These are phyloP conservation scores for Acacia crassicarpa DNA, from an alignment of 306 rosid genomes.

Conservation along the genomic window DNA sequence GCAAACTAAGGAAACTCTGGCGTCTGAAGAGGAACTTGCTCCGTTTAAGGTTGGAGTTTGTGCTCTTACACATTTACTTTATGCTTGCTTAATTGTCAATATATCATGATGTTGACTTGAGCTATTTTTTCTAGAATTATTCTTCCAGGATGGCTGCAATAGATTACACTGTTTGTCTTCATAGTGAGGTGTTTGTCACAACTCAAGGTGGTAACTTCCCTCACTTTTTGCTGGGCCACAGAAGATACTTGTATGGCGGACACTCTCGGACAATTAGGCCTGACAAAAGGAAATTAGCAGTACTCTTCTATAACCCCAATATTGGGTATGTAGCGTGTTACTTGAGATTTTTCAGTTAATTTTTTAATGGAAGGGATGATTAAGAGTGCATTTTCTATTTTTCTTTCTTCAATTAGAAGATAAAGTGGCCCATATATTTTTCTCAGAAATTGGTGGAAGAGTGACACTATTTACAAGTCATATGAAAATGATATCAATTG, in stretches of 20 bases:
- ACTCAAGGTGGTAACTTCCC: conserved; percentile 99
- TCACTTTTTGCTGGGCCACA: conserved; percentile 92
- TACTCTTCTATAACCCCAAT: conserved; percentile 82
- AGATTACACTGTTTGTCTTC: conserved; percentile 97
- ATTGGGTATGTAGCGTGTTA: conserved; percentile 60
- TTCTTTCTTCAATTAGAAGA: background rate
- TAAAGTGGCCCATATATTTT: background rate
- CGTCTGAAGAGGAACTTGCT: conserved; percentile 82
- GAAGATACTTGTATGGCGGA: conserved; percentile 93
- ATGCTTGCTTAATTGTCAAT: conserved; percentile 2
- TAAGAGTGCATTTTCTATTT: background rate
- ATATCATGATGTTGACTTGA: conserved; percentile 42
- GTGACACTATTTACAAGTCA: conserved; percentile 5
- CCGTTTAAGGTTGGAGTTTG: conserved; percentile 62
- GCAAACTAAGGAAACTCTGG: conserved; percentile 80
- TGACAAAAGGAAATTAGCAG: conserved; percentile 89
- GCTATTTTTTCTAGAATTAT: conserved; percentile 65
- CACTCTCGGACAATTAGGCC: conserved; percentile 95
- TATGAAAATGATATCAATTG: conserved; percentile 3
- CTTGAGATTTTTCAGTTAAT: conserved; percentile 11
- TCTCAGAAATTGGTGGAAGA: background rate
- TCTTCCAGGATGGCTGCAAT: conserved; percentile 99
- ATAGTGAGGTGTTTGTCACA: conserved; percentile 97
- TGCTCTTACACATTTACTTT: conserved; percentile 14
- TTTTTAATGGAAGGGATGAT: conserved; percentile 7